Conservation (phyloP, 257 asterid species). For the Capsicum baccatum region DNA sequence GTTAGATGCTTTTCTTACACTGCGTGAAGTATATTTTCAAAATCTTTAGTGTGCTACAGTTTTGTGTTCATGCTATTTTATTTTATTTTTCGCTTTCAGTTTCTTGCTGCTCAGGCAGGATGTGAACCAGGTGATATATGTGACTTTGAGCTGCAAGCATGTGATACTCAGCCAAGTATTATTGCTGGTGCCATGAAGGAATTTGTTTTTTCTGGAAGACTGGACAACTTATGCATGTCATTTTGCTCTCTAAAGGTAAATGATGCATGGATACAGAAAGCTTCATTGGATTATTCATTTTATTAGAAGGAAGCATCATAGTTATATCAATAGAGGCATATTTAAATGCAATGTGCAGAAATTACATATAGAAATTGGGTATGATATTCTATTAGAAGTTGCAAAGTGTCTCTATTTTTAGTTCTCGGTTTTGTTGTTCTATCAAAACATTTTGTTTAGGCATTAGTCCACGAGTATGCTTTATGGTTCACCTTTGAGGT, state of each 20-base stretch:
- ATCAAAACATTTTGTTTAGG: background rate
- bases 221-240: constrained; percentile 96
- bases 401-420: background rate
- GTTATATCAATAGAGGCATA: background rate
- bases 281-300: background rate
- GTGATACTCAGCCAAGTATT: constrained; percentile 89
- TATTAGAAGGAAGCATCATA: background rate
- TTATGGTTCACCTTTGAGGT: background rate
- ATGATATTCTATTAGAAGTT: background rate
- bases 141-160: constrained; percentile 95
- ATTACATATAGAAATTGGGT: background rate
- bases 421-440: constrained; percentile 9
- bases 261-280: constrained; percentile 14
- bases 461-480: background rate
- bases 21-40: constrained; percentile 6
- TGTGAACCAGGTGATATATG: constrained; percentile 87
- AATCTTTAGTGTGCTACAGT: background rate
- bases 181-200: constrained; percentile 92
- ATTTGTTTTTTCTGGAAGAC: constrained; percentile 90
- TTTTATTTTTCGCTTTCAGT: constrained; percentile 46
- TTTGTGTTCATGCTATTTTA: constrained; percentile 18
- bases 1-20: constrained; percentile 1
- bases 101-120: constrained; percentile 71
- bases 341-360: constrained; percentile 5
- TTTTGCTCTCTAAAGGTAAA: constrained; percentile 89